phyloP scores from a whole-genome alignment of 495 filamentous ascomycete genomes.

The Penicillium odoratum region DNA sequence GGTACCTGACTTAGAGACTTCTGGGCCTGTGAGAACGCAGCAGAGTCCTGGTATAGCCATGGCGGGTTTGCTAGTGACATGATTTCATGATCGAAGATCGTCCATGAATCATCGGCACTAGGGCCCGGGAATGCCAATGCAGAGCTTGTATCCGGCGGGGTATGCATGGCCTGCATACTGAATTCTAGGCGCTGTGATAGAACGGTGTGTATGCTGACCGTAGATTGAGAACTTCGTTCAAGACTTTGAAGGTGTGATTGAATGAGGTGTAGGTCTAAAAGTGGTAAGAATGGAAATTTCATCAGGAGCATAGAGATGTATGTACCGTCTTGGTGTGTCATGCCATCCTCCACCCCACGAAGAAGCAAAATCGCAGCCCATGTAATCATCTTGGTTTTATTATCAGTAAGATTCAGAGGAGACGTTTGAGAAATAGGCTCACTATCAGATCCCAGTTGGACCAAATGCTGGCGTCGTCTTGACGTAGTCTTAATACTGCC shows the following conservation, averaged over 20 bases:
- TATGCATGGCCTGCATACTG: conserved; percentile 41
- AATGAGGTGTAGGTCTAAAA: conserved; percentile 35
- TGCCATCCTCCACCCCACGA: conserved; percentile 41
- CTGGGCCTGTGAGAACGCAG: conserved; percentile 3
- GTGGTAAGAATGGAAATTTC: neutral
- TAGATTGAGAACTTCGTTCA: conserved; percentile 28
- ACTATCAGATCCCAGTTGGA: conserved; percentile 45
- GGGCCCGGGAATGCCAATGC: conserved; percentile 25
- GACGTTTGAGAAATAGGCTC: neutral
- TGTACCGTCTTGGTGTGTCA: conserved; percentile 39
- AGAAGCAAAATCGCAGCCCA: conserved; percentile 42
- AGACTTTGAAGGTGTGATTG: conserved; percentile 38
- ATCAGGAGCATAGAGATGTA: neutral
- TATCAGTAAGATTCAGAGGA: neutral
- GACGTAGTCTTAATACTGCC: conserved; percentile 35
- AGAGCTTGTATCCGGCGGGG: conserved; percentile 30
- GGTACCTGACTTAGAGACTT: conserved; percentile 8
- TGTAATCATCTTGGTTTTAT: conserved; percentile 35
- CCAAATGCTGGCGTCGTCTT: conserved; percentile 44
- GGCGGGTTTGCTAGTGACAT: conserved; percentile 35
- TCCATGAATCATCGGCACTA: conserved; percentile 33
- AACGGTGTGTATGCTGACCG: conserved; percentile 34
- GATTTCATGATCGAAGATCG: conserved; percentile 43
- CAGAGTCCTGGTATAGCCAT: conserved; percentile 30
- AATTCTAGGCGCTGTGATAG: conserved; percentile 36